Conservation (phyloP, 2,329 filamentous ascomycete genomes). For the Ceratocystis huliohia region DNA sequence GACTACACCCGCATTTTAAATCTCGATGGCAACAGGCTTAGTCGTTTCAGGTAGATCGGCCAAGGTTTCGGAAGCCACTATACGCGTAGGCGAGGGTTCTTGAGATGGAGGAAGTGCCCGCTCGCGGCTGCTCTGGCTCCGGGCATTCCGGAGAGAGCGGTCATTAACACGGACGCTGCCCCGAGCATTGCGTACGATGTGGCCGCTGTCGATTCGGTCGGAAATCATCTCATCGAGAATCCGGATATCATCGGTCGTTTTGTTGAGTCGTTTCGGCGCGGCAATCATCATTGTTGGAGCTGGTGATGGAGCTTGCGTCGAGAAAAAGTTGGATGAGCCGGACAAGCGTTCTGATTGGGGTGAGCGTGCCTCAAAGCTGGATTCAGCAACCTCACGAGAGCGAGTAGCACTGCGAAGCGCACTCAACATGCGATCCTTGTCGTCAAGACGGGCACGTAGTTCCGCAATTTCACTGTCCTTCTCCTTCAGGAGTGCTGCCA, state of each 20-base stretch:
- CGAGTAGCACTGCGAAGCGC: constrained; percentile 75
- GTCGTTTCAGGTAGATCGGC: constrained; percentile 5
- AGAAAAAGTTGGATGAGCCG: constrained; percentile 26
- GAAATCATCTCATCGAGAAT: constrained; percentile 96
- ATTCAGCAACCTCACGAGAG: constrained; percentile 69
- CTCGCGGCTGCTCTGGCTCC: constrained; percentile 14
- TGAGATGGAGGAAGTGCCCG: constrained; percentile 15
- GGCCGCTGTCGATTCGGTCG: constrained; percentile 65
- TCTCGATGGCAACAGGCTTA: constrained; percentile 14
- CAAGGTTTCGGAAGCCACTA: neutral
- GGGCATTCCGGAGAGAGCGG: constrained; percentile 15
- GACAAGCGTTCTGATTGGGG: constrained; percentile 27
- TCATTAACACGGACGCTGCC: constrained; percentile 46
- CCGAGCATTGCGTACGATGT: constrained; percentile 52
- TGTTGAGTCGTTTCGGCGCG: constrained; percentile 37
- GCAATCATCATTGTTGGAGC: constrained; percentile 24
- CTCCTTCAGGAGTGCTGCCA: constrained; percentile 61
- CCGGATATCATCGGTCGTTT: constrained; percentile 83
- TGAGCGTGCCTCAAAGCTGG: constrained; percentile 17
- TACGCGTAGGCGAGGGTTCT: constrained; percentile 15
- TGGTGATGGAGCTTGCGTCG: constrained; percentile 24
- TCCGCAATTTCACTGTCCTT: constrained; percentile 90
- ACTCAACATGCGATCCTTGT: constrained; percentile 87
- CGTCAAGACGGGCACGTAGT: constrained; percentile 75
- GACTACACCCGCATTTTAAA: neutral